A percentile compares a stretch with the other conserved stretches of the same genome.
These are phyloP conservation scores for Knufia fluminis DNA, from an alignment of 2,329 filamentous ascomycete genomes.

Conservation along the genomic window DNA sequence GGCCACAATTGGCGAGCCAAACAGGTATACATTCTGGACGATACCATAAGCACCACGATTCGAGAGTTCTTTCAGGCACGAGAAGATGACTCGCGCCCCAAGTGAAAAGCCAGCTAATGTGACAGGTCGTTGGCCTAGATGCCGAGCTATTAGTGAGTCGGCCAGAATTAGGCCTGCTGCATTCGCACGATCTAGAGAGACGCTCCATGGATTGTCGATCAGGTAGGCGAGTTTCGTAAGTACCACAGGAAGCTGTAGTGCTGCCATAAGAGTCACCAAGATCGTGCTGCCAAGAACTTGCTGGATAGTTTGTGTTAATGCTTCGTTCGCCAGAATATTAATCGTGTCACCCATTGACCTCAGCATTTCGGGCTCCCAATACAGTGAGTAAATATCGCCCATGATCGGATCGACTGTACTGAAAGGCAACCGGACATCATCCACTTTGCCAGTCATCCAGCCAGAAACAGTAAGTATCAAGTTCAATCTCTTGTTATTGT, in stretches of 20 bases:
- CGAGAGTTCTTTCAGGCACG: constrained; percentile 77
- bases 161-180: constrained; percentile 84
- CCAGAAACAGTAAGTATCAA: constrained; percentile 90
- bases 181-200: constrained; percentile 86
- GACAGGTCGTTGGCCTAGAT: constrained; percentile 80
- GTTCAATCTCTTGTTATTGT: constrained; percentile 97
- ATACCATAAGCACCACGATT: constrained; percentile 75
- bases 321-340: constrained; percentile 96
- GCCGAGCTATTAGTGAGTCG: constrained; percentile 85
- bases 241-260: constrained; percentile 82
- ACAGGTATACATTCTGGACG: constrained; percentile 90
- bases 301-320: constrained; percentile 89
- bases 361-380: constrained; percentile 98
- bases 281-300: constrained; percentile 89
- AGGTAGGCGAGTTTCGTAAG: constrained; percentile 90
- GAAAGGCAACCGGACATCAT: constrained; percentile 90
- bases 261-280: constrained; percentile 80
- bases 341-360: constrained; percentile 97
- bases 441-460: constrained; percentile 97
- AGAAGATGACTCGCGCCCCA: constrained; percentile 84
- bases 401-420: constrained; percentile 96
- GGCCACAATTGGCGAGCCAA: constrained; percentile 83
- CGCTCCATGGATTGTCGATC: constrained; percentile 96
- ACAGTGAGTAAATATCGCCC: constrained; percentile 93
- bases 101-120: constrained; percentile 93